Evolutionary conservation across 768 basidiomycete genomes (phyloP).

Genomic region (Amanita thiersii): DNA sequence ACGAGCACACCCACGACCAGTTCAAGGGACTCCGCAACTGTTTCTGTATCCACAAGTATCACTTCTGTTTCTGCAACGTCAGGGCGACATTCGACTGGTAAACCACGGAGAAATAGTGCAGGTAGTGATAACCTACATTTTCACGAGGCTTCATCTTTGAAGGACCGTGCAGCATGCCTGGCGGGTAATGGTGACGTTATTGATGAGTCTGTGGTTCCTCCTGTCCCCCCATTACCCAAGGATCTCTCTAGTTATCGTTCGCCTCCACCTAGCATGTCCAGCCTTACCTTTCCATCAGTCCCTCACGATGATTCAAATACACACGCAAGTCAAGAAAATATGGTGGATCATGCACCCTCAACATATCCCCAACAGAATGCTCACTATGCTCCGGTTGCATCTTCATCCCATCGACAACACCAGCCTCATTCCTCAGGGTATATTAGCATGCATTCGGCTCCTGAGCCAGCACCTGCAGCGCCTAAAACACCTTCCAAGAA

Average conservation of each 20-base stretch:
- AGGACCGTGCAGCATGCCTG: slow-evolving; percentile 61
- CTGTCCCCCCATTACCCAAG: slow-evolving; percentile 90
- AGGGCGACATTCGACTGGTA: slow-evolving; percentile 62
- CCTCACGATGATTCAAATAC: slow-evolving; percentile 33
- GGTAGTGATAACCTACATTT: slow-evolving; percentile 81
- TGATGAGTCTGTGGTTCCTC: slow-evolving; percentile 72
- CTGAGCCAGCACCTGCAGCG: slow-evolving; percentile 36
- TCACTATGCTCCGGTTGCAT: slow-evolving; percentile 20
- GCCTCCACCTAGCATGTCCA: slow-evolving; percentile 53
- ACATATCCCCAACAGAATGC: slow-evolving; percentile 39
- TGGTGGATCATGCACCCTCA: slow-evolving; percentile 38
- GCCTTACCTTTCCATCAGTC: slow-evolving; percentile 41
- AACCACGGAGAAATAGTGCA: slow-evolving; percentile 71
- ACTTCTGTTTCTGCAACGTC: slow-evolving; percentile 71
- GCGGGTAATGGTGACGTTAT: slow-evolving; percentile 48
- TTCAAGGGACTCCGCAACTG: slow-evolving; percentile 81
- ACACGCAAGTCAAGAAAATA: slow-evolving; percentile 34
- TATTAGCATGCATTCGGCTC: slow-evolving; percentile 27
- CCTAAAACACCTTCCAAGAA: slow-evolving; percentile 89
- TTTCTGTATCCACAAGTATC: slow-evolving; percentile 69
- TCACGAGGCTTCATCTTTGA: slow-evolving; percentile 51
- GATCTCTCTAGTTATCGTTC: slow-evolving; percentile 74
- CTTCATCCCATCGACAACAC: slow-evolving; percentile 26
- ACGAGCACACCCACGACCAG: slow-evolving; percentile 71
- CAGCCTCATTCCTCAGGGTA: slow-evolving; percentile 29